Evolutionary conservation across 2,329 filamentous ascomycete genomes (phyloP).

Genomic region (Cercospora sp.): DNA sequence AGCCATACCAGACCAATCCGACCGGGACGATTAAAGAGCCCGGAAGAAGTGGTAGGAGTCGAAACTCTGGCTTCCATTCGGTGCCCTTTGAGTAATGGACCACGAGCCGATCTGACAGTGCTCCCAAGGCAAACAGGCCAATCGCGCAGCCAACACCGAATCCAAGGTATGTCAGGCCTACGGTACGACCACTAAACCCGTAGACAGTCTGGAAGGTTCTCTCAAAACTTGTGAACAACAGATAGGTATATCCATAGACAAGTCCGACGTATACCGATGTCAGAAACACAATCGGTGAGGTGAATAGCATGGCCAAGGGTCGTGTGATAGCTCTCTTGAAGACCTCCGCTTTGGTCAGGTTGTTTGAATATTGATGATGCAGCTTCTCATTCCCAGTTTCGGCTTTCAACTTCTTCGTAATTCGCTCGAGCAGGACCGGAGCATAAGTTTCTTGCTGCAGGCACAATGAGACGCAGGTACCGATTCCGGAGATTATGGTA

Average conservation of each 20-base stretch:
- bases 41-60: conserved; percentile 32
- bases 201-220: conserved; percentile 45
- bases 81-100: conserved; percentile 36
- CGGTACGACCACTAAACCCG: conserved; percentile 41
- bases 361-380: conserved; percentile 42
- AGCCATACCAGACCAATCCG: conserved; percentile 39
- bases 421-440: conserved; percentile 48
- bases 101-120: conserved; percentile 25
- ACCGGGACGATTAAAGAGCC: conserved; percentile 29
- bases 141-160: conserved; percentile 45
- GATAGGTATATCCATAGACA: conserved; percentile 47
- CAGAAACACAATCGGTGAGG: conserved; percentile 53
- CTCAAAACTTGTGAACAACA: conserved; percentile 46
- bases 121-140: conserved; percentile 29
- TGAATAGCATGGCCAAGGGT: conserved; percentile 51
- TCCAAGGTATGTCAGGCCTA: conserved; percentile 47
- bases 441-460: conserved; percentile 51
- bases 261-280: conserved; percentile 51
- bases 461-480: conserved; percentile 40
- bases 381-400: conserved; percentile 49
- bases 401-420: conserved; percentile 48
- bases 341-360: conserved; percentile 42
- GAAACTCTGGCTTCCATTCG: conserved; percentile 51
- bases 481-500: conserved; percentile 59
- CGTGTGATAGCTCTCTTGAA: conserved; percentile 50